Conservation (phyloP, 805 yeast genomes). For the Monosporozyma solicola region DNA sequence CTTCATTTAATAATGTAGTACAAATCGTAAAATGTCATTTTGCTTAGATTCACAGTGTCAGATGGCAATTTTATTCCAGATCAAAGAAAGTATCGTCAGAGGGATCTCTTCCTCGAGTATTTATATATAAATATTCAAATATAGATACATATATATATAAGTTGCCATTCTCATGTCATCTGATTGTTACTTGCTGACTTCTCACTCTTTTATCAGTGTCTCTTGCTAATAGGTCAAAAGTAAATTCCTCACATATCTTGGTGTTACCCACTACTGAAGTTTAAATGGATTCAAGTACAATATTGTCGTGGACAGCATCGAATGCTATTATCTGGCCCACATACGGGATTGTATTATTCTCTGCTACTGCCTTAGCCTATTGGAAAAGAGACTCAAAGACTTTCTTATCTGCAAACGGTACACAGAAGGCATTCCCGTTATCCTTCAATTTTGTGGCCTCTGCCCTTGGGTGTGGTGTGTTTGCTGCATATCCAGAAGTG, state of each 20-base stretch:
- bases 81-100: neutral
- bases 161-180: no score
- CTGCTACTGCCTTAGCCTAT: constrained; percentile 56
- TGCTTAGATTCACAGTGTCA: neutral
- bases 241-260: neutral
- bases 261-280: neutral
- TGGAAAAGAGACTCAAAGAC: constrained; percentile 41
- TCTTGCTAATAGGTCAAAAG: neutral
- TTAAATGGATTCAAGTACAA: constrained; percentile 1
- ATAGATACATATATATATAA: no score
- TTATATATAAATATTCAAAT: no score
- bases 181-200: no score
- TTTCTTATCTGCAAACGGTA: constrained; percentile 70
- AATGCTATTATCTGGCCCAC: constrained; percentile 58
- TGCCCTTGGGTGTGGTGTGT: constrained; percentile 87
- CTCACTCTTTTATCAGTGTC: no score
- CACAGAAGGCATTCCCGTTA: constrained; percentile 71
- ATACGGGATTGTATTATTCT: constrained; percentile 43
- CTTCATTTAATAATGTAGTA: neutral
- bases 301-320: constrained; percentile 19
- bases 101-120: neutral
- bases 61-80: neutral
- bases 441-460: constrained; percentile 87
- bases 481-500: constrained; percentile 78
- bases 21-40: neutral